Base-by-base conservation (phyloP, 2,329 filamentous ascomycete genomes). In the Chaetomiaceae sp. region DNA sequence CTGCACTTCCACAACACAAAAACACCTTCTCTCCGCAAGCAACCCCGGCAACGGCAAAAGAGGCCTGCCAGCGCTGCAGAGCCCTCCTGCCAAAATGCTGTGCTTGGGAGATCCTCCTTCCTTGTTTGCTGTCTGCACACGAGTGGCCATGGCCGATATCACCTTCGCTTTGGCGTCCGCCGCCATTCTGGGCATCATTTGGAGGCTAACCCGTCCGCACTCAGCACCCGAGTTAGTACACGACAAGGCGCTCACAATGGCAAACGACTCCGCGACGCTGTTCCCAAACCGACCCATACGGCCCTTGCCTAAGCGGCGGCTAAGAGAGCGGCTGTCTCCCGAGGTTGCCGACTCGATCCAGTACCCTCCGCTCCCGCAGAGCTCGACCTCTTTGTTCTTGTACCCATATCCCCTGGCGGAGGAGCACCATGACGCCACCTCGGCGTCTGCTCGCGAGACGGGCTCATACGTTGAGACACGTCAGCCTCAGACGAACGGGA, bases 281-380 rank as follows among this genome's bases (percentile, higher is more conserved):
- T 95, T 89, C 68, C 90, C 90, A 61, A 89, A 95, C 68, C 86
- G 94, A 71, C 88, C 92, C 57, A 99, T 99, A 68, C 87, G 91
- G 67, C 94, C 94, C 53, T 76, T 99, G 56, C 94, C 94, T 39
- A 94, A 89, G 72, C 87, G 91, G 65, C 87, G 89, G 60, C 80
- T 99, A 51, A 89, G 91, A 64, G 91, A 94, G 68, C 85, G 89
- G 53, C 78, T 99, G 48, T 91, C 92, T 29, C 86, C 89, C 56
- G 89, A 95, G 69, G 85, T 88, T 63, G 90, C 88, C 53, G 85
- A 87, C 49, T 83, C 86, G 27, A 94, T 96, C 63, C 79, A 85
- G 62, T 96, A 90, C 64, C 91, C 92, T 8, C 84, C 88, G 4
- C 81, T 85, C 14, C 87, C 85, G n/a, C 80, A 85, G 34, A 80